Percentiles rank a stretch among this genome's conserved stretches.
phyloP scores from a whole-genome alignment of 352 stramenopile genomes.

The Blastocystis sp. region DNA sequence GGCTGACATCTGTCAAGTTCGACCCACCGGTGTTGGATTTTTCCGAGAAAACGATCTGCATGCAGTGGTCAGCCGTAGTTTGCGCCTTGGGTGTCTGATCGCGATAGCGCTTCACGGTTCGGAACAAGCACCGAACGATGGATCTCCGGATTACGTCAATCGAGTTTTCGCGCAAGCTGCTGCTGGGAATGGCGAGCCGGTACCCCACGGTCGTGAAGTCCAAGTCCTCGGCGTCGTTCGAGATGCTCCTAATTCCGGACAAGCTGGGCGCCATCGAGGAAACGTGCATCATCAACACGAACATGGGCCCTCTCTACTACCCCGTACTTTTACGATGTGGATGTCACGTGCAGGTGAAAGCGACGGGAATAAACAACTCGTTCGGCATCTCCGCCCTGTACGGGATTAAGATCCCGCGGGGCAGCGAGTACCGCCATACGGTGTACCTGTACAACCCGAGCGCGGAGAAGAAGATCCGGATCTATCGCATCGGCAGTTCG shows the following conservation, averaged over 20 bases:
- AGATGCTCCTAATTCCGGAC: constrained; percentile 27
- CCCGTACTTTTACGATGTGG: not conserved
- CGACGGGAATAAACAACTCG: constrained; percentile 3
- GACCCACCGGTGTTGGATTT: constrained; percentile 54
- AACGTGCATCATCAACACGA: constrained; percentile 29
- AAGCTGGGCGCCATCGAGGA: not conserved
- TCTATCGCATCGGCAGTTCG: constrained; percentile 27
- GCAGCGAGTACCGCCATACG: constrained; percentile 37
- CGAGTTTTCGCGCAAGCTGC: constrained; percentile 48
- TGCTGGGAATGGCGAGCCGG: constrained; percentile 27
- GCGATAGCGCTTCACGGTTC: constrained; percentile 32
- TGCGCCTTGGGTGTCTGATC: not conserved
- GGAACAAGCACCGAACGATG: constrained; percentile 22
- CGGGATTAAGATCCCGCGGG: constrained; percentile 28
- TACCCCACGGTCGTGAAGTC: not conserved
- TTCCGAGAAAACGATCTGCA: constrained; percentile 39
- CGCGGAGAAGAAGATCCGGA: constrained; percentile 27
- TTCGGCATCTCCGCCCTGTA: constrained; percentile 8
- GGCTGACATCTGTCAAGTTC: constrained; percentile 11
- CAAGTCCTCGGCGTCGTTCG: not conserved
- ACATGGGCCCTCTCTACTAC: constrained; percentile 49
- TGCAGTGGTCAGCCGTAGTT: constrained; percentile 46
- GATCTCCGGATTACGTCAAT: constrained; percentile 26
- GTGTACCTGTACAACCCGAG: constrained; percentile 51
- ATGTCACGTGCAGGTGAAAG: not conserved